phyloP scores from a whole-genome alignment of 371 early-diverging fungal genomes.

The Mortierella polycephala region DNA sequence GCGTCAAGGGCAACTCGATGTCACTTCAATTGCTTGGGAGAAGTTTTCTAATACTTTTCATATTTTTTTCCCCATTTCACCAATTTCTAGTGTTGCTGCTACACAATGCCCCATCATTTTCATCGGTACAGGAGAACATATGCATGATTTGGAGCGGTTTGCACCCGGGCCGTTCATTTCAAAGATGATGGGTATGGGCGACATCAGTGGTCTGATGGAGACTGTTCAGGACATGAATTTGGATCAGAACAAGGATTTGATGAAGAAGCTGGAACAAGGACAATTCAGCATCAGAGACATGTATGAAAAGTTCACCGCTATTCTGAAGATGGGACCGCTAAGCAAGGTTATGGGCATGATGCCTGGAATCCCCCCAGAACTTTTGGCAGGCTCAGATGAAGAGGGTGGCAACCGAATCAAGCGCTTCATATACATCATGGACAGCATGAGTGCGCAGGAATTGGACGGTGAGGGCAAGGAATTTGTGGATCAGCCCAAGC shows the following conservation, averaged over 20 bases:
- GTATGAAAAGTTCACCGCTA: conserved; percentile 96
- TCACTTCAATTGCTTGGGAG: too few species aligned
- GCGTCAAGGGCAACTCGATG: too few species aligned
- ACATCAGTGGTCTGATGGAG: conserved; percentile 94
- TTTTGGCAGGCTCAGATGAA: conserved; percentile 82
- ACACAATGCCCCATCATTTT: conserved; percentile 98
- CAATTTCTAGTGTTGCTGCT: conserved; percentile 89
- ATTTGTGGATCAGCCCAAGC: conserved; percentile 82
- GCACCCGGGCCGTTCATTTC: conserved; percentile 94
- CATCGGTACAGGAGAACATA: conserved; percentile 99
- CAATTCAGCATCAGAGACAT: conserved; percentile 96
- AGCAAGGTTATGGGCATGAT: conserved; percentile 98
- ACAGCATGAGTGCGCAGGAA: conserved; percentile 97
- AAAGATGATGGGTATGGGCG: conserved; percentile 97
- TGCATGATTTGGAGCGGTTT: conserved; percentile 97
- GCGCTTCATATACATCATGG: conserved; percentile 96
- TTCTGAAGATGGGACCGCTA: conserved; percentile 95
- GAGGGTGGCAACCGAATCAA: conserved; percentile 85
- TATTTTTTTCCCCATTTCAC: background rate
- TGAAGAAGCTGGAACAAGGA: conserved; percentile 94
- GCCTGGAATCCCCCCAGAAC: conserved; percentile 94
- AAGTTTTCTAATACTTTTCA: too few species aligned
- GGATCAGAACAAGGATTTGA: conserved; percentile 87
- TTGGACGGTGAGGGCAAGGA: conserved; percentile 92
- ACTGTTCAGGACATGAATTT: conserved; percentile 93